Evolutionary conservation across 768 basidiomycete genomes (phyloP).

Genomic region (Boletus eberwhitei): DNA sequence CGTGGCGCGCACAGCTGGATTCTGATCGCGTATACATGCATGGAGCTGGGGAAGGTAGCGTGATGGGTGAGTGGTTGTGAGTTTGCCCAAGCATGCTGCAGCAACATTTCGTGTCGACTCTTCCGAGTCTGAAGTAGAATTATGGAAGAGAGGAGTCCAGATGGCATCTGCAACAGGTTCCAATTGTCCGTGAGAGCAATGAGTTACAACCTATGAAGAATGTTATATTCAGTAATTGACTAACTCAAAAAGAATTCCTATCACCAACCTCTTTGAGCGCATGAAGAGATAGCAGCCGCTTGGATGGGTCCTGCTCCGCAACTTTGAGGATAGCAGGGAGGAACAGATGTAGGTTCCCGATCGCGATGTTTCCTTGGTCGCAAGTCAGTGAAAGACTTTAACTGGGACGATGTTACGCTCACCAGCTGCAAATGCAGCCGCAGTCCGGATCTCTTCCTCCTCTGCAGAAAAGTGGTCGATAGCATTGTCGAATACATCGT

Average conservation of each 20-base stretch:
- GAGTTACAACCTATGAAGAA: constrained; percentile 73
- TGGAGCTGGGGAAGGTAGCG: constrained; percentile 92
- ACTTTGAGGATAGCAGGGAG: constrained; percentile 81
- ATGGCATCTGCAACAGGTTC: constrained; percentile 85
- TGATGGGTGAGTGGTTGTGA: constrained; percentile 87
- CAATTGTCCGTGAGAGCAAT: constrained; percentile 80
- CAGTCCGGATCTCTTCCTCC: constrained; percentile 82
- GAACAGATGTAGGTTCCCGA: constrained; percentile 87
- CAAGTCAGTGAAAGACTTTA: not conserved
- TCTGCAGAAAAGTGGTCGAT: constrained; percentile 74
- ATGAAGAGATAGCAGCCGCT: constrained; percentile 81
- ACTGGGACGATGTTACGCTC: constrained; percentile 15
- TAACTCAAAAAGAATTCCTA: not conserved
- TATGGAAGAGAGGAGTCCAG: constrained; percentile 90
- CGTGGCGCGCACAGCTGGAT: constrained; percentile 75
- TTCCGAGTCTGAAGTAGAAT: constrained; percentile 78
- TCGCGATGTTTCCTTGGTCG: constrained; percentile 84
- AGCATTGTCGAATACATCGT: constrained; percentile 71
- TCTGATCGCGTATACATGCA: constrained; percentile 66
- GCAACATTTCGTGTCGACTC: constrained; percentile 93
- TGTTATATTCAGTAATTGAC: not conserved
- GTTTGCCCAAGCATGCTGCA: constrained; percentile 93
- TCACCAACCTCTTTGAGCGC: constrained; percentile 82
- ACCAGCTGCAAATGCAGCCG: constrained; percentile 95
- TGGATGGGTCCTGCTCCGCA: constrained; percentile 70